Conservation (phyloP, 176 grass and related monocot genomes). For the Bromus sterilis region DNA sequence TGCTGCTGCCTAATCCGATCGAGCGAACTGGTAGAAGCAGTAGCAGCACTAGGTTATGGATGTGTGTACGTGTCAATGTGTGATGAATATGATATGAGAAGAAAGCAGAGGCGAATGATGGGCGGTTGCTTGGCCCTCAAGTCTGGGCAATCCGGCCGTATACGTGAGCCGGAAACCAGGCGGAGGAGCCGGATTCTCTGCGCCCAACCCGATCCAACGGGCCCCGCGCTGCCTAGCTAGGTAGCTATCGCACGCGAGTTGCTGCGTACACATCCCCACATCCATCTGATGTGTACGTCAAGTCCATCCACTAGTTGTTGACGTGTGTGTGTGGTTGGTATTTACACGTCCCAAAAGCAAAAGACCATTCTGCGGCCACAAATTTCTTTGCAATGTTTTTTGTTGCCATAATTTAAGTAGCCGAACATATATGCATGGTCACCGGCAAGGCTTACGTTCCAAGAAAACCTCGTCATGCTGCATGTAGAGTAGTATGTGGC, state of each 20-base stretch:
- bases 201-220: background rate
- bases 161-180: slow-evolving; percentile 38
- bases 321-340: background rate
- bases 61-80: background rate
- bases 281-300: background rate
- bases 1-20: background rate
- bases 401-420: no score
- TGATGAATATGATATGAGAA: background rate
- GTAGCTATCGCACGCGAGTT: slow-evolving; percentile 10
- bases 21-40: background rate
- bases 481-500: background rate
- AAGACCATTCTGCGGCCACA: no score
- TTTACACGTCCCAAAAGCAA: slow-evolving; percentile 28
- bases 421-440: background rate
- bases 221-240: background rate
- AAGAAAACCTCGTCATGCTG: slow-evolving; percentile 4
- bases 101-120: slow-evolving; percentile 28
- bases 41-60: background rate
- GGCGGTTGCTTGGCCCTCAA: slow-evolving; percentile 60
- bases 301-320: background rate
- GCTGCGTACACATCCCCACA: slow-evolving; percentile 18
- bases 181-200: slow-evolving; percentile 32
- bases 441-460: slow-evolving; percentile 20
- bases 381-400: no score
- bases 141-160: slow-evolving; percentile 48